Conservation (phyloP, 192 early-diverging fungal species). For the Coemansia aciculifera region DNA sequence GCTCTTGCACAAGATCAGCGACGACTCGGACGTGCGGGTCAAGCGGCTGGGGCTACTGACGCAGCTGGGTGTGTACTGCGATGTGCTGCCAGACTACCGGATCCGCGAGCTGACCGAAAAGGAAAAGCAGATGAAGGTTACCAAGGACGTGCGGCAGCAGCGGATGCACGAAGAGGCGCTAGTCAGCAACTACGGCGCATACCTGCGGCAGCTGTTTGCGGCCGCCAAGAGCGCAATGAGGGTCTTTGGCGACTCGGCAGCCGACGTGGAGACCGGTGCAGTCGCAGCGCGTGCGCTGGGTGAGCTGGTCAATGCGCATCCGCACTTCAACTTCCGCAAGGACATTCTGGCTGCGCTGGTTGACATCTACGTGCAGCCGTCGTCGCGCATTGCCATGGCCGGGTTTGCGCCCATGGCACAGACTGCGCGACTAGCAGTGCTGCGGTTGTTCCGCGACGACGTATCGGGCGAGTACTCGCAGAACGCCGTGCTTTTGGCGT, state of each 20-base stretch:
- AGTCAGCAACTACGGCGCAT: constrained; percentile 80
- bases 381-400: constrained; percentile 66
- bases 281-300: constrained; percentile 82
- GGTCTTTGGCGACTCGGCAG: constrained; percentile 25
- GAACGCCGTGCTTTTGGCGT: constrained; percentile 83
- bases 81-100: constrained; percentile 93
- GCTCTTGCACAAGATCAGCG: constrained; percentile 65
- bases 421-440: constrained; percentile 74
- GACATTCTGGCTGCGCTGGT: constrained; percentile 87
- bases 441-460: constrained; percentile 79
- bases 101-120: constrained; percentile 84
- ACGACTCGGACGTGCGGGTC: constrained; percentile 64
- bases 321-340: constrained; percentile 95
- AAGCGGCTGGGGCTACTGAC: constrained; percentile 79
- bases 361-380: constrained; percentile 55
- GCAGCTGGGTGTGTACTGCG: constrained; percentile 90
- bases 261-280: constrained; percentile 52
- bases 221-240: constrained; percentile 43
- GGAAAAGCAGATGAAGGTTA: constrained; percentile 74
- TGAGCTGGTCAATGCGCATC: constrained; percentile 72
- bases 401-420: constrained; percentile 63
- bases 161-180: constrained; percentile 84
- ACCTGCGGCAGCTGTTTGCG: constrained; percentile 73
- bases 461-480: constrained; percentile 82
- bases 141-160: constrained; percentile 88